Base-by-base conservation (phyloP, 2,329 filamentous ascomycete species). In the Chalaropsis ovoidea region DNA sequence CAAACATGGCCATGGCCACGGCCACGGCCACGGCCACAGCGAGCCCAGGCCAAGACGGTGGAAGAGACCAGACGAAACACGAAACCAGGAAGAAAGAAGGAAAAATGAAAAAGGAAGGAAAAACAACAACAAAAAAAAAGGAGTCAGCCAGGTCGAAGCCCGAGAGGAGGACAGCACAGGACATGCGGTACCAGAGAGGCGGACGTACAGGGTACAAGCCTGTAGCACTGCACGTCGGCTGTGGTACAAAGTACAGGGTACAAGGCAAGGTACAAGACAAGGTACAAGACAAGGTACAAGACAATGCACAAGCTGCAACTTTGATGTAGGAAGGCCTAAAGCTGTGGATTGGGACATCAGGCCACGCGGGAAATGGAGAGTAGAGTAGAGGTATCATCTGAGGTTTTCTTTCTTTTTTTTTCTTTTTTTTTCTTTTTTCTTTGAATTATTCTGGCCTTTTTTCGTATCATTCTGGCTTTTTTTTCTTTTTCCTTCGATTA, bases 51-150 rank as follows among this genome's bases (percentile, higher is more conserved):
- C 19, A 10, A 49, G 19, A 49, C 19, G 17, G 13, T 49, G n/a
- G 19, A 31, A 31, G 31, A 49, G 47, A 24, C 47, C 47, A 49
- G 47, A 24, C 47, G 22, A 49, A 49, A 49, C 47, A 49, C n/a
- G 47, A n/a, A 49, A 3, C 31, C 6, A 49, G 19, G 7, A 22
- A 49, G 22, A 49, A 22, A 49, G 19, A 49, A 47, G 17, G 17
- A 47, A 47, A 22, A 49, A 49, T 49, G 11, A 13, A 10, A n/a
- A 49, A 24, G 31, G 3, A 31, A 6, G 31, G 31, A 49, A 49
- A 11, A 49, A 49, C 19, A 49, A 24, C n/a, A 61, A 41, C 41
- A 39, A 39, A 61, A 61, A 61, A 61, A 61, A 61, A 61, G 39
- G 31, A 61, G 39, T 22, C 27, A 58, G 54, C 24, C 24, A 19